Evolutionary conservation across 305 asterid genomes (phyloP), one percentile per base, ranked within the genome.

Genomic region (Fraxinus baroniana): DNA sequence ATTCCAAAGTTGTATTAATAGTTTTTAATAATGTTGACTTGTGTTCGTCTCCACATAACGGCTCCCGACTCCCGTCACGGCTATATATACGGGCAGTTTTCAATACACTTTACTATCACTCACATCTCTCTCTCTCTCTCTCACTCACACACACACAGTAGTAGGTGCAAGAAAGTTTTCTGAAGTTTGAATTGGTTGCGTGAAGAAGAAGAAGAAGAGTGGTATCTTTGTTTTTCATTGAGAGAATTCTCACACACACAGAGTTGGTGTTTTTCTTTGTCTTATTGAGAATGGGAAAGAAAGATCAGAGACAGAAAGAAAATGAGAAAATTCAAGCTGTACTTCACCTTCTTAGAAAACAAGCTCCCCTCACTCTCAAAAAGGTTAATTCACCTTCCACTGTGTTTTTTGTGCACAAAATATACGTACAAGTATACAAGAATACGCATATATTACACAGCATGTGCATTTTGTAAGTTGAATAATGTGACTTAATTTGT

Each of bases 321-420:
- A 89, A 85, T 86, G 88, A 84, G 33, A 91, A 85, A 81, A 92
- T 90, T 85, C 89, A 91, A 66, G 86, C 97, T 32, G 98, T 95
- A 17, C 88, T 95, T 64, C 87, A 88, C 20, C 88, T 93, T 74
- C 87, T 95, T 83, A 90, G 86, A 82, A 93, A 95, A 86, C 98
- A 91, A 86, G 82, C 93, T 76, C 98, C 97, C 5, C 94, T 93
- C 76, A 81, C 94, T 44, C 86, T 91, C 74, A 92, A 89, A 84
- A 98, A 95, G 98, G 98, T 92, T 30, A 52, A 12, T 46, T 46
- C 77, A 36, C 84, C 81, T 84, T 76, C 82, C 52, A 62, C 85
- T 33, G 78, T 57, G 81, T 78, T 13, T n/a, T 52, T 7, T 22
- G 2, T 26, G 30, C 37, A 24, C 28, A 17, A 28, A 35, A 57